Evolutionary conservation across 805 yeast genomes (phyloP).

Genomic region (Clavispora phyllophila): DNA sequence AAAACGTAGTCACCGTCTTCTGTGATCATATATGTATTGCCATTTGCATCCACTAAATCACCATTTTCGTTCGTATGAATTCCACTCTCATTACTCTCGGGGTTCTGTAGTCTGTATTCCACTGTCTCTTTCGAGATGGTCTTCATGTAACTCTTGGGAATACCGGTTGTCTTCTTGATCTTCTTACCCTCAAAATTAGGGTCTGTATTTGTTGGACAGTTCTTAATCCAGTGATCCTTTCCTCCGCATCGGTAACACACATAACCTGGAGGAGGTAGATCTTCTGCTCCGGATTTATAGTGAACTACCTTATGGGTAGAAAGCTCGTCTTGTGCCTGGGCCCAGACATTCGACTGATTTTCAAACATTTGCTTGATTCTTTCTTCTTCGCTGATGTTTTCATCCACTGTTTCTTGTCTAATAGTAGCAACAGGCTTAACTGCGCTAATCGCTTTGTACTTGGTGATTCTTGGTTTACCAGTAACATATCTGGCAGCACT

Average conservation of each 20-base stretch:
- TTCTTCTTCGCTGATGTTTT: constrained; percentile 71
- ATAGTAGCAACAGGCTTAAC: constrained; percentile 19
- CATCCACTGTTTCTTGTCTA: constrained; percentile 26
- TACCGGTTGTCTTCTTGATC: constrained; percentile 92
- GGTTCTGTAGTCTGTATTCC: constrained; percentile 38
- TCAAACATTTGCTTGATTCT: constrained; percentile 86
- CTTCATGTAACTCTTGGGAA: constrained; percentile 86
- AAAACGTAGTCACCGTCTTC: constrained; percentile 95
- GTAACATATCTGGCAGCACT: constrained; percentile 62
- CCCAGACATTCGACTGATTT: constrained; percentile 93
- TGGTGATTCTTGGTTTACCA: constrained; percentile 56
- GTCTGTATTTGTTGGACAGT: constrained; percentile 91
- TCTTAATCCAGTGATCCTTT: constrained; percentile 88
- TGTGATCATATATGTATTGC: constrained; percentile 70
- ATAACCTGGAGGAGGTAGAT: constrained; percentile 90
- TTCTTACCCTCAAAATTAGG: constrained; percentile 92
- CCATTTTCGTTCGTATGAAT: constrained; percentile 38
- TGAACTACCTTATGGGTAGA: constrained; percentile 78
- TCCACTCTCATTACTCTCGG: constrained; percentile 22
- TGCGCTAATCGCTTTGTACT: constrained; percentile 32
- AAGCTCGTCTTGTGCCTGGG: constrained; percentile 86
- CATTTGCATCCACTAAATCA: constrained; percentile 40
- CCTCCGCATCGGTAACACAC: constrained; percentile 96
- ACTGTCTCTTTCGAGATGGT: constrained; percentile 79
- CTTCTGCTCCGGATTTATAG: constrained; percentile 52